Evolutionary conservation across 2,329 filamentous ascomycete genomes (phyloP), one percentile per base, ranked within the genome.

Genomic region (Aspergillus fumigatus): DNA sequence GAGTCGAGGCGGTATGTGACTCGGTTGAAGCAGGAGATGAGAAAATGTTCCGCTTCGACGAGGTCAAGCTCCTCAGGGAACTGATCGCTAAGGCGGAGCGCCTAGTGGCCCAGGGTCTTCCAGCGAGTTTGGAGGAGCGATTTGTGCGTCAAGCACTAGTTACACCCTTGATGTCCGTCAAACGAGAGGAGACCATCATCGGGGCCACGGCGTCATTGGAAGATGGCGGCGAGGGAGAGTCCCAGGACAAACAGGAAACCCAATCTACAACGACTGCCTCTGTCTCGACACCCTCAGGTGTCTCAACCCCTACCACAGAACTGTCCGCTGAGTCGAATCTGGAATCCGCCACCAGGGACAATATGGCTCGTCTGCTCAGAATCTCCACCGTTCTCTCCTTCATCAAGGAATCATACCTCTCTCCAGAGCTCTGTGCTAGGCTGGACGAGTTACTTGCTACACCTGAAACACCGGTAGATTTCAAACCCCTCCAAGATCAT

Each of bases 11-110:
- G 1, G 80, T 94, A 4, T 96, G 92, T 73, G 92, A 97, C 66
- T 88, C 82, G 0, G 88, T 95, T 10, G 88, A 94, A 35, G 89
- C 89, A 0, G 90, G 88, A 14, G 89, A 90, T 58, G 92, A 97
- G 72, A 84, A 77, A 54, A 91, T 97, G 89, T 96, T 89, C 73
- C 85, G 91, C 11, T 76, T 96, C 25, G 94, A 81, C 64, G 82
- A 89, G 66, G 76, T 80, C 11, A 96, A 92, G 69, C 81, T 97
- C 0, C 67, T 88, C 6, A 68, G 73, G 1, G 80, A 87, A 54
- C 68, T 97, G 0, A 60, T 92, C 6, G 68, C 73, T 19, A 97
- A 97, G 72, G 91, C 92, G 4, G 80, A 81, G 59, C 80, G 79
- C 4, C 88, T 95, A 80, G 79, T 81, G n/a, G 73, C 77, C 4